Base-by-base conservation (phyloP, 192 early-diverging fungal genomes). In the Backusella macrospora region DNA sequence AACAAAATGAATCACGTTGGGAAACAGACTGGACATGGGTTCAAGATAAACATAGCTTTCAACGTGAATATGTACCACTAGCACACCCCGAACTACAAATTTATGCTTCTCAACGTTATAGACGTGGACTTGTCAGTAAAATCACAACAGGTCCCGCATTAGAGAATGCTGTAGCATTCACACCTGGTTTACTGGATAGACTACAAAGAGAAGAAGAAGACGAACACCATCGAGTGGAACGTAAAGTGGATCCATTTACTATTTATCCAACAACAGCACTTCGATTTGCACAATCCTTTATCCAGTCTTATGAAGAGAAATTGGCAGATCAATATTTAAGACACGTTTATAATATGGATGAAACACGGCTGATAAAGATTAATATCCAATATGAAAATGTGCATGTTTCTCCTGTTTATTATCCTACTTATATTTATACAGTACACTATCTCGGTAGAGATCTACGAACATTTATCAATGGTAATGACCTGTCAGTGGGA, bases 401-500 rank as follows among this genome's bases (percentile, higher is more conserved):
- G 2, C 75, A 77, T 14, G 43, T 84, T 6, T 80, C 83, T n/a
- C 86, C 86, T 3, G 80, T 87, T 2, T 87, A 87, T 43, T 82
- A 83, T 44, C 86, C 86, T 5, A 81, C 83, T 1, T 87, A 78
- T 46, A 73, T 87, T 1, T 87, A 81, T 18, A 79, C 82, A 13
- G 78, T 85, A 3, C 72, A 59, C 26, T 79, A 85, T 66, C 65
- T 87, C 16, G 73, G 81, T 34, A 73, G 86, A 68, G 68, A 75
- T 15, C 81, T 87, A 26, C 68, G 86, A n/a, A 87, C 86, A 0
- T 85, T 87, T 76, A 73, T 87, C n/a, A 82, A 87, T 55, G 86
- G 82, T 3, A 62, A 83, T 47, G 84, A 87, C 74, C 26, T 79
- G 15, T 48, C 71, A 6, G 76, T 82, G 5, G 84, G 86, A 10